Evolutionary conservation across 768 basidiomycete species (phyloP).

Genomic region (Xerocomellus amylosporus): DNA sequence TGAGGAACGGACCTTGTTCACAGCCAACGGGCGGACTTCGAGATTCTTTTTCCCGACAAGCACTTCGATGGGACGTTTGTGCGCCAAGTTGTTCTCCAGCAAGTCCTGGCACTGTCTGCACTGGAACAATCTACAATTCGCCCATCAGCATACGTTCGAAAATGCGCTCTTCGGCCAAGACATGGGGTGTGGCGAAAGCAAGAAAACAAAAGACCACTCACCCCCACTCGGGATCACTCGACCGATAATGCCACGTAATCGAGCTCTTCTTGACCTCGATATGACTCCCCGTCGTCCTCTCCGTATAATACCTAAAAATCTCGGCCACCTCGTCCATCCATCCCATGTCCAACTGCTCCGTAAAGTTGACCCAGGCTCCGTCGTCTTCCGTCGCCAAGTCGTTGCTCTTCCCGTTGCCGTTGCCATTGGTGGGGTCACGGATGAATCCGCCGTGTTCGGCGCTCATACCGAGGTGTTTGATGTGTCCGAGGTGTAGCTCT

Average conservation of each 20-base stretch:
- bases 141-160: conserved; percentile 1
- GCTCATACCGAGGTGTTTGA: conserved; percentile 80
- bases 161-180: background rate
- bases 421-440: conserved; percentile 55
- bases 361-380: conserved; percentile 79
- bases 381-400: background rate
- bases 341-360: conserved; percentile 90
- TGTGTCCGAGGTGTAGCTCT: conserved; percentile 85
- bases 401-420: conserved; percentile 4
- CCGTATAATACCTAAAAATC: conserved; percentile 95
- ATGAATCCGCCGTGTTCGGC: conserved; percentile 97
- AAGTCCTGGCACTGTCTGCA: conserved; percentile 96
- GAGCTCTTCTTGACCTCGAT: conserved; percentile 97
- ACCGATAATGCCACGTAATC: conserved; percentile 97
- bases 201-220: conserved; percentile 47
- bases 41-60: conserved; percentile 98
- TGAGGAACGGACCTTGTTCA: conserved; percentile 69
- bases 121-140: conserved; percentile 67
- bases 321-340: conserved; percentile 97
- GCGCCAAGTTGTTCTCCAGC: conserved; percentile 89
- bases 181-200: no score
- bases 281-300: conserved; percentile 93
- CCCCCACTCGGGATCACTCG: conserved; percentile 95
- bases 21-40: conserved; percentile 90
- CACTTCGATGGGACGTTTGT: conserved; percentile 94